Evolutionary conservation across 345 rosid genomes (phyloP).

Genomic region (Eucalyptus curtisii): DNA sequence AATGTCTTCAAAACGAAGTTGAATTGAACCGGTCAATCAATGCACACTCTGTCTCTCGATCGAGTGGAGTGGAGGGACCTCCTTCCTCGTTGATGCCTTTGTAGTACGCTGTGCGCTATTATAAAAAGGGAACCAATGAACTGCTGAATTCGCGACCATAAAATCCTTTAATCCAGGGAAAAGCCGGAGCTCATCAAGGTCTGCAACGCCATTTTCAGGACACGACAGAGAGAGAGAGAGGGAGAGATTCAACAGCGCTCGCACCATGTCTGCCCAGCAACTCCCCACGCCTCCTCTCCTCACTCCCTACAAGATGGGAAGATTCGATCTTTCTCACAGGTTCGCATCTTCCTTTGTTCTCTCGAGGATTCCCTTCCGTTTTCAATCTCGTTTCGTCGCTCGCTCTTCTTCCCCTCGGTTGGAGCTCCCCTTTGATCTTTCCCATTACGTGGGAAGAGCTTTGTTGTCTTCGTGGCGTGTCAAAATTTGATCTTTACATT

Average conservation of each 20-base stretch:
- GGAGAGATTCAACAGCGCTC: not conserved
- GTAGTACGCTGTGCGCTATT: not conserved
- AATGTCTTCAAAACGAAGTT: not conserved
- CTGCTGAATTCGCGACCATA: not conserved
- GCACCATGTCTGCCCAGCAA: not conserved
- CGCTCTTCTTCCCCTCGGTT: not conserved
- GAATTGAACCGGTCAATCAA: not conserved
- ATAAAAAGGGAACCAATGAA: not conserved
- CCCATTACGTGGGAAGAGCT: not conserved
- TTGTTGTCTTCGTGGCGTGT: not conserved
- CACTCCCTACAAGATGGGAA: constrained; percentile 21
- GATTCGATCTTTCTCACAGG: constrained; percentile 22
- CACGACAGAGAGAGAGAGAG: not conserved
- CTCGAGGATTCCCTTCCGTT: not conserved
- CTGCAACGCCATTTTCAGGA: not conserved
- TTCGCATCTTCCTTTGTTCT: not conserved
- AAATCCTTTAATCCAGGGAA: not conserved
- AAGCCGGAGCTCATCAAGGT: not conserved
- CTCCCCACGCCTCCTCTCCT: constrained; percentile 6
- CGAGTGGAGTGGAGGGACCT: not conserved
- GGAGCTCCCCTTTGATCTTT: not conserved
- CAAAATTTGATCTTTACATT: not conserved
- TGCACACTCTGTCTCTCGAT: not conserved
- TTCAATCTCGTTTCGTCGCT: not conserved
- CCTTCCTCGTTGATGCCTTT: not conserved